These are phyloP conservation scores for Hanseniaspora osmophila DNA, from an alignment of 805 yeast species.

Conservation along the genomic window DNA sequence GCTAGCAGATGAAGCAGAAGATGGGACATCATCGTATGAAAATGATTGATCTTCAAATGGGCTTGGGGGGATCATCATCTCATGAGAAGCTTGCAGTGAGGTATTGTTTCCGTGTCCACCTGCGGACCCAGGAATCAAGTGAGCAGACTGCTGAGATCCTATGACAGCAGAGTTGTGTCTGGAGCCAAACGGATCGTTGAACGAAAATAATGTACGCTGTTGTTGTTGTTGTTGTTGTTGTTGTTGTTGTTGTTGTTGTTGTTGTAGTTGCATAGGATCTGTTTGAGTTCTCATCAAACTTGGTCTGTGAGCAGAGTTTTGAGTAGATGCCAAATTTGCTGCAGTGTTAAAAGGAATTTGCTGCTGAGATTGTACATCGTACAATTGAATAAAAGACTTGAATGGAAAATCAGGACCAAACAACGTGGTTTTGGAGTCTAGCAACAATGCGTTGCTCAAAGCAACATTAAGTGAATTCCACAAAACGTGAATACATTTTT, in stretches of 20 bases:
- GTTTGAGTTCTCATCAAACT: too few relatives aligned
- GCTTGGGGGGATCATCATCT: conserved; percentile 3
- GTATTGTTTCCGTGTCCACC: neutral
- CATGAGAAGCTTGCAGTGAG: conserved; percentile 5
- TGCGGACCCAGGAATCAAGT: too few relatives aligned
- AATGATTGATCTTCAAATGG: conserved; percentile 1
- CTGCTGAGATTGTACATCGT: conserved; percentile 23
- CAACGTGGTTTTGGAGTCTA: conserved; percentile 27
- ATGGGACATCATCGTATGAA: neutral
- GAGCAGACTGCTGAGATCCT: too few relatives aligned
- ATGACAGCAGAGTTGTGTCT: too few relatives aligned
- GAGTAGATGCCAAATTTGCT: conserved; percentile 6
- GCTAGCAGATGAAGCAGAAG: conserved; percentile 1
- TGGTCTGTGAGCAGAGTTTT: too few relatives aligned
- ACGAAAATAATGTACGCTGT: too few relatives aligned
- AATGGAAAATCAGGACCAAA: conserved; percentile 36
- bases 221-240: too few relatives aligned
- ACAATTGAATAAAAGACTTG: conserved; percentile 27
- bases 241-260: too few relatives aligned
- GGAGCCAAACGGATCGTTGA: too few relatives aligned
- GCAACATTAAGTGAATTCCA: conserved; percentile 33
- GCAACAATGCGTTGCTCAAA: conserved; percentile 26
- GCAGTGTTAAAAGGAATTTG: conserved; percentile 12
- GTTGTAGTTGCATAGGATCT: too few relatives aligned
- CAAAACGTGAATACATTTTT: conserved; percentile 27